phyloP scores from a whole-genome alignment of 1,284 basidiomycete species.

The Vanrija pseudolonga region DNA sequence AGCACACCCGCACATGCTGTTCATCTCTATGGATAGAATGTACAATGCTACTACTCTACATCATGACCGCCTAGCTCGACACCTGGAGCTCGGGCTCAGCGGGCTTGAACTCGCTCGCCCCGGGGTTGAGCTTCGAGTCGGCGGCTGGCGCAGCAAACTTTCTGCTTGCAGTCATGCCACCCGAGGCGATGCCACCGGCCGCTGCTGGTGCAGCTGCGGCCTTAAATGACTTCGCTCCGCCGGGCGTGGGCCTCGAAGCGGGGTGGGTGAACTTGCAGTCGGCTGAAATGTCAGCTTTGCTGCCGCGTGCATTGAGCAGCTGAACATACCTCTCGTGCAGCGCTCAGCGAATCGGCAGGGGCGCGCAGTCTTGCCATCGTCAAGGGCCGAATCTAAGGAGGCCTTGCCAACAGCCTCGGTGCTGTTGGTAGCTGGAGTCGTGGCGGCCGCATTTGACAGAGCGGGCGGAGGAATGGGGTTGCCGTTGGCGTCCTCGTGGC shows the following conservation, averaged over 20 bases:
- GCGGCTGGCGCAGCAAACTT: conserved; percentile 23
- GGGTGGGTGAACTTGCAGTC: conserved; percentile 43
- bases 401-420: conserved; percentile 29
- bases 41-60: background rate
- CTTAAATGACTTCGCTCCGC: conserved; percentile 5
- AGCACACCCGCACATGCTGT: no score
- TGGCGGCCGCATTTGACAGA: conserved; percentile 23
- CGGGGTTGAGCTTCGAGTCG: conserved; percentile 24
- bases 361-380: conserved; percentile 22
- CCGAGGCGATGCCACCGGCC: conserved; percentile 8
- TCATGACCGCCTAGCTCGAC: conserved; percentile 9
- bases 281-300: conserved; percentile 8
- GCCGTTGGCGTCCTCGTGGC: conserved; percentile 49
- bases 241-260: conserved; percentile 24
- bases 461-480: conserved; percentile 47
- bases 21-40: background rate
- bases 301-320: background rate
- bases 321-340: conserved; percentile 41
- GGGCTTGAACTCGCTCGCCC: conserved; percentile 35
- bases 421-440: conserved; percentile 9
- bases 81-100: conserved; percentile 21
- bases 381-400: conserved; percentile 21
- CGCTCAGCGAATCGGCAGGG: conserved; percentile 41
- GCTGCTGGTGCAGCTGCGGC: background rate
- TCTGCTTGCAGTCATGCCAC: conserved; percentile 31